Evolutionary conservation across 768 basidiomycete species (phyloP).

Genomic region (Pholiota molesta): DNA sequence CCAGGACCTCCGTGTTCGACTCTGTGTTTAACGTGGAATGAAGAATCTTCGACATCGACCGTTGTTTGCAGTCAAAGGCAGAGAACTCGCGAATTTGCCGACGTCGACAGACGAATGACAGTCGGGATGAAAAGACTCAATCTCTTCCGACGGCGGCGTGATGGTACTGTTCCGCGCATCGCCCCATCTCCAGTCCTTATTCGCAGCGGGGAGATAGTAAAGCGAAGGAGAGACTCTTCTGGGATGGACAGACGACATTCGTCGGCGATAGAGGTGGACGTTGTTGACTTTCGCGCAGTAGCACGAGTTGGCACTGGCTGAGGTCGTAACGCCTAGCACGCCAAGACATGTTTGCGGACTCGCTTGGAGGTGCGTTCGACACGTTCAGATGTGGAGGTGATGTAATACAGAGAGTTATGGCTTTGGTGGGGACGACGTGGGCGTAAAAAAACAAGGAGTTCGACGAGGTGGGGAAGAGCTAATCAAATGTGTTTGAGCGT

Average conservation of each 20-base stretch:
- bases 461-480: slow-evolving; percentile 16
- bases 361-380: not conserved
- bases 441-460: slow-evolving; percentile 21
- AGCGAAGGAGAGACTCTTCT: slow-evolving; percentile 25
- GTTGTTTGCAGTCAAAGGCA: too few species aligned
- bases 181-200: slow-evolving; percentile 76
- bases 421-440: slow-evolving; percentile 12
- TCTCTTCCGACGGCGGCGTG: slow-evolving; percentile 74
- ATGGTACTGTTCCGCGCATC: slow-evolving; percentile 74
- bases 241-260: slow-evolving; percentile 29
- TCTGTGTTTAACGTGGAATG: too few species aligned
- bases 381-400: slow-evolving; percentile 1
- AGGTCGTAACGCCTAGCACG: slow-evolving; percentile 83
- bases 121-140: not conserved
- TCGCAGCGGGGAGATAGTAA: slow-evolving; percentile 29
- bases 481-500: not conserved
- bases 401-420: slow-evolving; percentile 11
- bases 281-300: slow-evolving; percentile 78
- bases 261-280: slow-evolving; percentile 51
- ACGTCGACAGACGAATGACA: not conserved
- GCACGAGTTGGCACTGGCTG: slow-evolving; percentile 75
- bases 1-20: too few species aligned
- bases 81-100: too few species aligned
- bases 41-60: too few species aligned
- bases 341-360: slow-evolving; percentile 56